phyloP scores from a whole-genome alignment of 169 alveolate genomes.

The Theileria annulata region DNA sequence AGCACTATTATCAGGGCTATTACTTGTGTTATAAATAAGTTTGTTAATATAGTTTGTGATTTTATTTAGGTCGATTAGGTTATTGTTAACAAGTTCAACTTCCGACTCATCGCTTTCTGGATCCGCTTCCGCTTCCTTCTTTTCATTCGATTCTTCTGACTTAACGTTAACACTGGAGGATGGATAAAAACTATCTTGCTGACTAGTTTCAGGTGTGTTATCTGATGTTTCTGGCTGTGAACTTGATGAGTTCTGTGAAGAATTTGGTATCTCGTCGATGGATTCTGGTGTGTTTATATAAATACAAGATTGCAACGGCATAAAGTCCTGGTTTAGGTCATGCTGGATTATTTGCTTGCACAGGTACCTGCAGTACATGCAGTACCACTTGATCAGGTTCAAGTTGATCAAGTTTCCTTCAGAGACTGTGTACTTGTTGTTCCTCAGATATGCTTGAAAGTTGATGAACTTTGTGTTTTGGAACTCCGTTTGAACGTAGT shows the following conservation, averaged over 20 bases:
- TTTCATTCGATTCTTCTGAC: background rate
- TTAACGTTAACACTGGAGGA: too few species aligned
- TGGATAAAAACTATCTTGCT: too few species aligned
- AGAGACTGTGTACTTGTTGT: background rate
- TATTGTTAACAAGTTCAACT: background rate
- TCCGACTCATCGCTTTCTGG: background rate
- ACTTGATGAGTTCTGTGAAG: too few species aligned
- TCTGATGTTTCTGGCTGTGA: too few species aligned
- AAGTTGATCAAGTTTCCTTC: background rate
- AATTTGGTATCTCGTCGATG: too few species aligned
- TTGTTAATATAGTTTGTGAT: constrained; percentile 1
- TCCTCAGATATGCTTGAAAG: background rate
- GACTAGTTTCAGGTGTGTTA: too few species aligned
- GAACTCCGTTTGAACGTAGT: background rate
- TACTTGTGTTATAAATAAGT: background rate
- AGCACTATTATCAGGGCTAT: background rate
- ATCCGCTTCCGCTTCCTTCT: background rate
- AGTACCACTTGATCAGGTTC: constrained; percentile 43
- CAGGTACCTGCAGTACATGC: constrained; percentile 55
- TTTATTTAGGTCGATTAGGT: background rate
- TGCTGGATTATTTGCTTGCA: constrained; percentile 53
- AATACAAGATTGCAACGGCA: constrained; percentile 38
- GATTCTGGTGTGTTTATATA: background rate
- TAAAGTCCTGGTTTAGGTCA: constrained; percentile 51
- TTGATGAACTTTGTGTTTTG: background rate